Evolutionary conservation across 2,329 filamentous ascomycete species (phyloP).

Genomic region (Microcyclospora tardicrescens): DNA sequence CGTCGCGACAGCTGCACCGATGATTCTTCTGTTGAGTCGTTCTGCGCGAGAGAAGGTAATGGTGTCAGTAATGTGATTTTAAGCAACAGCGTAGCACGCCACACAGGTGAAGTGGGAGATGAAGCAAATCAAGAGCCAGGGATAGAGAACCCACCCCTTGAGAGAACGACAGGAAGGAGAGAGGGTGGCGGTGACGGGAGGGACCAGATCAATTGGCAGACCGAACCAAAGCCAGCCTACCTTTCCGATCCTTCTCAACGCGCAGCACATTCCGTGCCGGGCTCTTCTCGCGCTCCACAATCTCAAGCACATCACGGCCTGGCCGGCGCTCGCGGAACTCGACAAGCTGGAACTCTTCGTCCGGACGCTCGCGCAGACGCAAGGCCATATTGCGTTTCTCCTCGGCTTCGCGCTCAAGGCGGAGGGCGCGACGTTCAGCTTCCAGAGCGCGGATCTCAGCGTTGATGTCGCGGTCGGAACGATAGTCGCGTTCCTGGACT

Average conservation of each 20-base stretch:
- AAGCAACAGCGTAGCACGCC: background rate
- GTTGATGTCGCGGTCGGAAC: constrained; percentile 51
- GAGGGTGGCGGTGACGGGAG: constrained; percentile 23
- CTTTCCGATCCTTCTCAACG: constrained; percentile 84
- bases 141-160: background rate
- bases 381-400: constrained; percentile 26
- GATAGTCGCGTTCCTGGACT: constrained; percentile 33
- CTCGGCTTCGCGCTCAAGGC: constrained; percentile 42
- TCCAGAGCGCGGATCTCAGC: constrained; percentile 62
- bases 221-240: constrained; percentile 82
- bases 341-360: constrained; percentile 35
- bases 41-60: constrained; percentile 12
- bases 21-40: background rate
- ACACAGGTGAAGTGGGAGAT: background rate
- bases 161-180: too few relatives aligned
- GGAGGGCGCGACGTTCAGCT: constrained; percentile 46
- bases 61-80: constrained; percentile 3
- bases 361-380: constrained; percentile 32
- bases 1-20: constrained; percentile 1
- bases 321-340: constrained; percentile 40
- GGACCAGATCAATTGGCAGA: constrained; percentile 45
- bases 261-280: constrained; percentile 44
- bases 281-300: constrained; percentile 30
- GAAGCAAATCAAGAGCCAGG: background rate
- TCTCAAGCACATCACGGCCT: constrained; percentile 48